Conservation (phyloP, 2,329 filamentous ascomycete species). For the Neonectria hederae region DNA sequence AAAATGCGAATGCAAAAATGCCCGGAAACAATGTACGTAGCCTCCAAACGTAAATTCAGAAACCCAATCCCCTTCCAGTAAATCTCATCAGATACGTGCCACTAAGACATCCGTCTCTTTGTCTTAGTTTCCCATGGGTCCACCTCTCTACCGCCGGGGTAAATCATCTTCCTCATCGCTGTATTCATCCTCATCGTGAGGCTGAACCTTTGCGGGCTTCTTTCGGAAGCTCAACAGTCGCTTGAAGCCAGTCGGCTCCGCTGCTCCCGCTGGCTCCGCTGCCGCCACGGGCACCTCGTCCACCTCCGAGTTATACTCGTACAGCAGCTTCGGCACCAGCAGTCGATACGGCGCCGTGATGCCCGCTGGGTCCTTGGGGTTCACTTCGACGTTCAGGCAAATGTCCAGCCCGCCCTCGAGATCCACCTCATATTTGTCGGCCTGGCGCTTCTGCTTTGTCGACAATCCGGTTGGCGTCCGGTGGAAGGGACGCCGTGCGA, state of each 20-base stretch:
- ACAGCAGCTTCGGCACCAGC: constrained; percentile 81
- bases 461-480: constrained; percentile 76
- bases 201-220: constrained; percentile 42
- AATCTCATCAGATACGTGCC: neutral
- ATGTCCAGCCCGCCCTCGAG: constrained; percentile 87
- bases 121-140: constrained; percentile 19
- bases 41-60: neutral
- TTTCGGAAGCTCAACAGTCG: constrained; percentile 57
- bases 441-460: constrained; percentile 66
- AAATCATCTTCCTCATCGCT: constrained; percentile 39
- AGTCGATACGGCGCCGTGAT: constrained; percentile 89
- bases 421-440: constrained; percentile 70
- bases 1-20: constrained; percentile 4
- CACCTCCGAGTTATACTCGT: constrained; percentile 59
- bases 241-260: constrained; percentile 53
- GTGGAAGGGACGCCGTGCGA: constrained; percentile 60
- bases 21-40: neutral
- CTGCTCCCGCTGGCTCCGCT: constrained; percentile 27
- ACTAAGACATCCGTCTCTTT: neutral
- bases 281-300: constrained; percentile 40
- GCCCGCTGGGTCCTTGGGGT: constrained; percentile 83
- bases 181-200: constrained; percentile 36
- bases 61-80: neutral
- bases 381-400: constrained; percentile 88
- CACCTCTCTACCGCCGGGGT: constrained; percentile 3